Base-by-base conservation (phyloP, 1,139 yeast genomes). In the Saccharomyces hybrid region DNA sequence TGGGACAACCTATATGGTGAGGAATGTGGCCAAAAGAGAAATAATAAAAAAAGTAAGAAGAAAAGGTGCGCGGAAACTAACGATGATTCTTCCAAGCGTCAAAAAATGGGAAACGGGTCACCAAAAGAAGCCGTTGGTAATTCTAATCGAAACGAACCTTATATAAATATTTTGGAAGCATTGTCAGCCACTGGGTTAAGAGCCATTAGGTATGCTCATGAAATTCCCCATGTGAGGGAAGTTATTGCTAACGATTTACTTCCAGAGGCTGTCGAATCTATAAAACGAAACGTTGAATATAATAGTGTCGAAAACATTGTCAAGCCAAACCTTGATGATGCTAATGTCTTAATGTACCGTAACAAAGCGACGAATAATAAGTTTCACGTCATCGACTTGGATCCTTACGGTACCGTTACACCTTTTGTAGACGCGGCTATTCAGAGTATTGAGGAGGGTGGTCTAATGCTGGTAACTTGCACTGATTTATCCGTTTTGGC, bases 381-480 rank as follows among this genome's bases (percentile, higher is more conserved):
- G 53, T 87, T 86, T 71, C 96, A 93, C 66, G 88, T 88, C 9
- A 82, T 95, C 55, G 99, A 93, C 71, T 78, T 93, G 55, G 99
- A 93, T 68, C 99, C 99, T 0, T 93, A 93, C 68, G 99, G 99
- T 23, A 86, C 97, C 0, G 99, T 97, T 0, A 82, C 97, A 1
- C 98, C 98, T 5, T 93, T 93, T 67, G 78, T 93, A 46, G 99
- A 93, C 68, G 81, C 93, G 29, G 97, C 98, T 0, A 77, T 93
- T 34, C 96, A 88, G 63, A 76, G 86, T 44, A 79, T 91, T 13
- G 81, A 79, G 52, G 91, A 90, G 61, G 93, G 86, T 51, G 99
- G 98, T 0, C 68, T 93, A 50, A 72, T 93, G 62, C 74, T 91
- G 50, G 93, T 93, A 6, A 93, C 99, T 0, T 95, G 99, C 70